Conservation (phyloP, 352 stramenopile genomes). For the Pythium biforme region DNA sequence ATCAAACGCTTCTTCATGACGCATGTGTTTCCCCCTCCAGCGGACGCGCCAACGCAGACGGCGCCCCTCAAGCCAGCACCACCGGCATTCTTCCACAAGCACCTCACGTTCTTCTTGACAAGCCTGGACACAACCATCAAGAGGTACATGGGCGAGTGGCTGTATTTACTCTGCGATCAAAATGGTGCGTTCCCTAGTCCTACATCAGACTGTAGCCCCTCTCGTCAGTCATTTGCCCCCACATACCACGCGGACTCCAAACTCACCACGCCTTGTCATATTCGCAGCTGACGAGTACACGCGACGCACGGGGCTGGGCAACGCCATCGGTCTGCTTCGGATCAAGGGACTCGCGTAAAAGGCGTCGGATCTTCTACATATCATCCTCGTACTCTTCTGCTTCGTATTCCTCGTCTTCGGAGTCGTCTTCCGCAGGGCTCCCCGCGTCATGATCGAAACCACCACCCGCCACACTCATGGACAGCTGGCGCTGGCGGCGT, state of each 20-base stretch:
- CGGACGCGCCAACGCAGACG: background rate
- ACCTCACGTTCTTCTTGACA: conserved; percentile 72
- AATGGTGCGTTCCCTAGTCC: conserved; percentile 47
- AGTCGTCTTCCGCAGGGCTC: conserved; percentile 23
- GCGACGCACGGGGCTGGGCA: conserved; percentile 61
- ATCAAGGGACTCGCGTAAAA: conserved; percentile 55
- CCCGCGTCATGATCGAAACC: conserved; percentile 19
- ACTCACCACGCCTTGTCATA: conserved; percentile 17
- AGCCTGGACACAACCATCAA: conserved; percentile 68
- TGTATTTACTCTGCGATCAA: conserved; percentile 72
- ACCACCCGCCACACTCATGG: conserved; percentile 32
- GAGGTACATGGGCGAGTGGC: conserved; percentile 65
- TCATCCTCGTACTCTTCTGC: conserved; percentile 27
- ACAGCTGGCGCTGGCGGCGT: conserved; percentile 67
- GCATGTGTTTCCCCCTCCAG: conserved; percentile 31
- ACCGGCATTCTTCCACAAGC: conserved; percentile 47
- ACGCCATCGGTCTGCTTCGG: conserved; percentile 70
- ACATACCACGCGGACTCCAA: conserved; percentile 3
- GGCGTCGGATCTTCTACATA: conserved; percentile 4
- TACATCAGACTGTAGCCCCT: background rate
- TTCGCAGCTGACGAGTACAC: conserved; percentile 71
- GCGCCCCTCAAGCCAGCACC: background rate
- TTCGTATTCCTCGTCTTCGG: conserved; percentile 20
- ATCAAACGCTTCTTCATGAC: conserved; percentile 45
- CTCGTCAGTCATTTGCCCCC: background rate